Percentiles rank a stretch among this genome's conserved stretches.
Evolutionary conservation across 23 red algal species (phyloP).

Genomic region (Gracilaria domingensis): DNA sequence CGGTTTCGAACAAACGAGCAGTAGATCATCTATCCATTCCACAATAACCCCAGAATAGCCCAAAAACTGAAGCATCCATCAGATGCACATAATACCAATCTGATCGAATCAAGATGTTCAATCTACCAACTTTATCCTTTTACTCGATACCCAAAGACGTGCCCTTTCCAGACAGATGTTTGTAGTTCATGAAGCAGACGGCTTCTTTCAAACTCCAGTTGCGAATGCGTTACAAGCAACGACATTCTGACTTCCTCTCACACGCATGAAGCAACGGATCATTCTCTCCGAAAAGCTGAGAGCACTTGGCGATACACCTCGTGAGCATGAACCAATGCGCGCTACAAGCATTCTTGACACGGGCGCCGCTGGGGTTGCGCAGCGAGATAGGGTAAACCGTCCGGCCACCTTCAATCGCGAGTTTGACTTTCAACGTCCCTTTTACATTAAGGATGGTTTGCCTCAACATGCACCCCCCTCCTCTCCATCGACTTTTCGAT

Average conservation of each 20-base stretch:
- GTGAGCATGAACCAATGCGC: background rate
- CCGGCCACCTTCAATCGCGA: background rate
- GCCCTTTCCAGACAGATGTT: background rate
- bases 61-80: background rate
- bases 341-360: background rate
- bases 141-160: background rate
- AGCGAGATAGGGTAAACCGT: background rate
- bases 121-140: background rate
- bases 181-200: constrained; percentile 4
- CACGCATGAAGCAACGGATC: constrained; percentile 31
- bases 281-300: constrained; percentile 9
- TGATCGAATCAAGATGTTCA: background rate
- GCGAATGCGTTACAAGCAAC: background rate
- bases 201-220: background rate
- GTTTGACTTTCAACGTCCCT: background rate
- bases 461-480: background rate
- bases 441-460: background rate
- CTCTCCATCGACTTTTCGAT: background rate
- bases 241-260: background rate
- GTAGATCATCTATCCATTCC: background rate
- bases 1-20: background rate
- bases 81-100: background rate
- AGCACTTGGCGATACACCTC: background rate
- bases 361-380: background rate
- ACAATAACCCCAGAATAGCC: background rate